Base-by-base conservation (phyloP, 2,329 filamentous ascomycete genomes). In the Trichoderma guizhouense region DNA sequence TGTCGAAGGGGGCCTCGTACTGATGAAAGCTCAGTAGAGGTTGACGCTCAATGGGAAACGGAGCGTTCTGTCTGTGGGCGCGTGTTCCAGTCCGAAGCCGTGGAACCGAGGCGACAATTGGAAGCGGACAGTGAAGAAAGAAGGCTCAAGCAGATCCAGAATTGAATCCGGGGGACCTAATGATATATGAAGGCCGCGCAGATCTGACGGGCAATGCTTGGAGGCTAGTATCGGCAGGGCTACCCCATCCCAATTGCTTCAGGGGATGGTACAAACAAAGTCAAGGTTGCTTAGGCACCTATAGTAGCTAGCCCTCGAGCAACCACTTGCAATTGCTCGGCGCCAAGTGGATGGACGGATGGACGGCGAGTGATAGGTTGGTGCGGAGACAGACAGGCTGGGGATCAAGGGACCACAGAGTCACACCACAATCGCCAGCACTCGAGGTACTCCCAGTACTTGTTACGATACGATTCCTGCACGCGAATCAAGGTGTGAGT, bases 171-270 rank as follows among this genome's bases (percentile, higher is more conserved):
- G 72, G 69, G 72, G 57, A 68, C 43, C 39, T 64, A 69, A 68
- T 43, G 72, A 73, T 73, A 73, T 73, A 72, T 73, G 72, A 73
- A 73, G 63, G 43, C 28, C 30, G 61, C 39, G 69, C 51, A 71
- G 62, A 72, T 72, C 62, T 68, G 61, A 72, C 69, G 65, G 69
- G 39, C 51, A 71, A 62, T 30, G 36, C 34, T 71, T 39, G 51
- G 53, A 72, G 72, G 73, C 67, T 73, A 71, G 73, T 72, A 74
- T 74, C 66, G 63, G 73, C 67, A 66, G 70, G 67, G 62, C 51
- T 64, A 68, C 71, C 60, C 67, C 71, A 63, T 63, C 58, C 71
- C 60, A 72, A 61, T 67, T 69, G 60, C 51, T 60, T 65, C 71
- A 72, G 71, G 71, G 71, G 72, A 73, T 51, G 67, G 67, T 58